A percentile compares a stretch with the other conserved stretches of the same genome.
Conservation (phyloP, 2,329 filamentous ascomycete species). For the Thelonectria rubi region DNA sequence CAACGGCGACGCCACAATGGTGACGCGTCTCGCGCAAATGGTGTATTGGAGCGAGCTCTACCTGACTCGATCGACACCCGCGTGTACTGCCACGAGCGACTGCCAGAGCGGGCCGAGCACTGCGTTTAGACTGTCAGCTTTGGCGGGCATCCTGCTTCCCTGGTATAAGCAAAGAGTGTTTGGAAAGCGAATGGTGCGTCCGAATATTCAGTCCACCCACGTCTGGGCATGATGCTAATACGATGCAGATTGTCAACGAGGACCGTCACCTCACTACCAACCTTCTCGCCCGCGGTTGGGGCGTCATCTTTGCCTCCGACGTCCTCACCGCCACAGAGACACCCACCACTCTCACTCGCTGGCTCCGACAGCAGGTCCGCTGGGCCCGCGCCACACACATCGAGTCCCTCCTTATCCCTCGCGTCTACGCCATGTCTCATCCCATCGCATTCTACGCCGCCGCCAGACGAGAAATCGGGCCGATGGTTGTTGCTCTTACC, state of each 20-base stretch:
- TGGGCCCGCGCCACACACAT: constrained; percentile 40
- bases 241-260: constrained; percentile 38
- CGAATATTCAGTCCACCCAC: too few species aligned
- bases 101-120: constrained; percentile 41
- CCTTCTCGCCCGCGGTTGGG: constrained; percentile 40
- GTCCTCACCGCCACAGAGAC: constrained; percentile 39
- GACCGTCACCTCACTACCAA: constrained; percentile 41
- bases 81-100: constrained; percentile 38
- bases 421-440: constrained; percentile 37
- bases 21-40: constrained; percentile 35
- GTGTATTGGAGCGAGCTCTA: constrained; percentile 42
- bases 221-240: too few species aligned
- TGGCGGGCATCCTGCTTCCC: constrained; percentile 37
- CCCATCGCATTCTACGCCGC: constrained; percentile 40
- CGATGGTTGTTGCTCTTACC: constrained; percentile 33
- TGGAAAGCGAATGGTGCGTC: constrained; percentile 37
- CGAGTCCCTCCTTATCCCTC: constrained; percentile 39
- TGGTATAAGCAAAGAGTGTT: constrained; percentile 39
- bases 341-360: constrained; percentile 36
- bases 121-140: constrained; percentile 34
- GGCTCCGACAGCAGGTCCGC: constrained; percentile 40
- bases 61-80: constrained; percentile 36
- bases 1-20: constrained; percentile 31
- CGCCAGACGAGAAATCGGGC: constrained; percentile 35
- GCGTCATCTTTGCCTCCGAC: constrained; percentile 42